Conservation (phyloP, 768 basidiomycete genomes). For the Leccinum olivaceopallidum region DNA sequence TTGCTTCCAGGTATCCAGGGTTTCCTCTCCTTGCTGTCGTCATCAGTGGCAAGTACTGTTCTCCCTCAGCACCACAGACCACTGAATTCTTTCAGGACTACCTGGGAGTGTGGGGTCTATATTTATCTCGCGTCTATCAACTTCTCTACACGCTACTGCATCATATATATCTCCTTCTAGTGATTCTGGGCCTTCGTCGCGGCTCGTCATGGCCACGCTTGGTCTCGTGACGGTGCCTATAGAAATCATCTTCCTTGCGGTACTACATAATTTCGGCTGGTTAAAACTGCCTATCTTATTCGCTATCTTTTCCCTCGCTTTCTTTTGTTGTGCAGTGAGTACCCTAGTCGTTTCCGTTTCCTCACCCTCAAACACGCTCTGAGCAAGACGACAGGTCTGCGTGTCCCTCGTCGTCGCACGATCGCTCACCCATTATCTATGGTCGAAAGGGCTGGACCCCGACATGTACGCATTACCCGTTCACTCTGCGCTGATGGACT, state of each 20-base stretch:
- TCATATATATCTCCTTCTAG: slow-evolving; percentile 8
- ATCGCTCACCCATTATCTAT: slow-evolving; percentile 70
- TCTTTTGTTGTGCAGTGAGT: slow-evolving; percentile 80
- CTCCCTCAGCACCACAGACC: not conserved
- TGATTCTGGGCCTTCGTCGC: slow-evolving; percentile 37
- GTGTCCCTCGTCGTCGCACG: slow-evolving; percentile 70
- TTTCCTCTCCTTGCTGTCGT: slow-evolving; percentile 87
- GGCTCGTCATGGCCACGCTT: slow-evolving; percentile 67
- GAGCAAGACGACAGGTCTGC: slow-evolving; percentile 50
- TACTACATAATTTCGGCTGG: slow-evolving; percentile 75
- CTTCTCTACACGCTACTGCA: slow-evolving; percentile 65
- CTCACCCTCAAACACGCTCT: not conserved
- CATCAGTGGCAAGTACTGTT: slow-evolving; percentile 64
- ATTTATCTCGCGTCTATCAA: slow-evolving; percentile 88
- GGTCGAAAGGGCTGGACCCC: slow-evolving; percentile 78
- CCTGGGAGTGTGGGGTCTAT: slow-evolving; percentile 91
- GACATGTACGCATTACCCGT: slow-evolving; percentile 94
- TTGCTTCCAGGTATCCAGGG: slow-evolving; percentile 84
- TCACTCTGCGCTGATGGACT: slow-evolving; percentile 86
- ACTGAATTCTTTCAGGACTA: slow-evolving; percentile 49
- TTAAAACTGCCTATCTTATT: slow-evolving; percentile 70
- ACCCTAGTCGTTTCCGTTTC: not conserved
- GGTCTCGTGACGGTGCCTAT: slow-evolving; percentile 78
- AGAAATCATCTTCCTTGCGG: slow-evolving; percentile 68
- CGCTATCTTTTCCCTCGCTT: slow-evolving; percentile 60